A percentile compares a stretch with the other conserved stretches of the same genome.
Conservation (phyloP, 2,329 filamentous ascomycete species). For the Xylariaceae sp. region DNA sequence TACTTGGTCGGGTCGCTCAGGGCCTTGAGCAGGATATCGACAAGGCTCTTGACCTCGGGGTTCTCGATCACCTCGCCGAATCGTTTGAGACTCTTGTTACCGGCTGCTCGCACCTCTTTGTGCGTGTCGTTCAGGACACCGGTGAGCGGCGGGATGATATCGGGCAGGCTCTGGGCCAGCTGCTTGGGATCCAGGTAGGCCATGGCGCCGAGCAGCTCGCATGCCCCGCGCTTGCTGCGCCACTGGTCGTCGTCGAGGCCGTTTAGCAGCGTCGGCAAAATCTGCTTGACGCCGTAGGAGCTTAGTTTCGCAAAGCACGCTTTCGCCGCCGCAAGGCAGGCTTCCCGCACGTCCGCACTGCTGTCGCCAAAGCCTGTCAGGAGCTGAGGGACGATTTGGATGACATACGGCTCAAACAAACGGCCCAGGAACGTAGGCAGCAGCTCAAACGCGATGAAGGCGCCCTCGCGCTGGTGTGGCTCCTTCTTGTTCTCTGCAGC, state of each 20-base stretch:
- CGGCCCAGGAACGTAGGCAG: slow-evolving; percentile 80
- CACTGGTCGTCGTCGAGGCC: slow-evolving; percentile 94
- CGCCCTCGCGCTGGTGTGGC: slow-evolving; percentile 78
- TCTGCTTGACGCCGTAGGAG: slow-evolving; percentile 92
- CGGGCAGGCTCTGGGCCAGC: slow-evolving; percentile 82
- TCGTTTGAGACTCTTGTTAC: slow-evolving; percentile 92
- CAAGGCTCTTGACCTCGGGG: slow-evolving; percentile 89
- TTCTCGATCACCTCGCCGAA: slow-evolving; percentile 99
- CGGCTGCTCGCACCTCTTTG: slow-evolving; percentile 88
- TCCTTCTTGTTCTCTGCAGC: slow-evolving; percentile 97
- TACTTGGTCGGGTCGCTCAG: slow-evolving; percentile 96
- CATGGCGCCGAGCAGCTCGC: slow-evolving; percentile 95
- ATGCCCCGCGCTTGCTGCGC: slow-evolving; percentile 97
- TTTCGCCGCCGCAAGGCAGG: slow-evolving; percentile 88
- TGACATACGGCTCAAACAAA: slow-evolving; percentile 92
- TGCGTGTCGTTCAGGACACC: slow-evolving; percentile 94
- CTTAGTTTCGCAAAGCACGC: slow-evolving; percentile 89
- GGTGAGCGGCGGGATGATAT: slow-evolving; percentile 94
- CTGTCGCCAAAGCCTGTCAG: slow-evolving; percentile 84
- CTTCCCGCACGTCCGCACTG: slow-evolving; percentile 84
- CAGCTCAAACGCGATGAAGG: slow-evolving; percentile 85
- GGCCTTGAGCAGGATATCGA: slow-evolving; percentile 88
- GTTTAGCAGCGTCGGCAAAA: slow-evolving; percentile 83
- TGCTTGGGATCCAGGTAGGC: slow-evolving; percentile 96
- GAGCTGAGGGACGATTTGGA: slow-evolving; percentile 88